Evolutionary conservation across 345 rosid species (phyloP).

Genomic region (Ceriops decandra): DNA sequence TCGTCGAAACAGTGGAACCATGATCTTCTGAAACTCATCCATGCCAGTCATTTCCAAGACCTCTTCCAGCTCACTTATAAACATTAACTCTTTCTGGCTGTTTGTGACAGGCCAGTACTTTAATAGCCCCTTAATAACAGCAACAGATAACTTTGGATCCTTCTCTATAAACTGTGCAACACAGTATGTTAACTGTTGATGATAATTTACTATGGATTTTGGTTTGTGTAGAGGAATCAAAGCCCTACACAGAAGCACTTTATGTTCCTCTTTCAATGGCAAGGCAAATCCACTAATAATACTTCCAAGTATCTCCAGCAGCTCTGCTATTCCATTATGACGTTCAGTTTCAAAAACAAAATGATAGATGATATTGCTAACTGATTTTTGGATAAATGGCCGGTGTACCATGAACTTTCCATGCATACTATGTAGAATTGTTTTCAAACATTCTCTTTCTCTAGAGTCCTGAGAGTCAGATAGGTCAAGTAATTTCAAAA

Average conservation of each 20-base stretch:
- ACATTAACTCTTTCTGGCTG: conserved; percentile 85
- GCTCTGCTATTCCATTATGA: conserved; percentile 70
- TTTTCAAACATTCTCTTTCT: conserved; percentile 74
- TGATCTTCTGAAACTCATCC: conserved; percentile 58
- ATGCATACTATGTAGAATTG: conserved; percentile 62
- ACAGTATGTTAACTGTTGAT: conserved; percentile 71
- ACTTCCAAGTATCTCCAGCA: conserved; percentile 78
- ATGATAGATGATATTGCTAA: conserved; percentile 61
- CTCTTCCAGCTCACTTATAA: conserved; percentile 77
- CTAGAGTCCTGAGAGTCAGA: conserved; percentile 80
- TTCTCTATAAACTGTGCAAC: conserved; percentile 66
- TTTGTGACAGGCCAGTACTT: conserved; percentile 80
- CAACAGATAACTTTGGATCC: conserved; percentile 53
- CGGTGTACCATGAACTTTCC: conserved; percentile 75
- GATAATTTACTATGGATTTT: conserved; percentile 61
- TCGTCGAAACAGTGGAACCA: conserved; percentile 61
- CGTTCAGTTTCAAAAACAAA: conserved; percentile 71
- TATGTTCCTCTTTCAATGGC: conserved; percentile 81
- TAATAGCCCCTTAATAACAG: conserved; percentile 60
- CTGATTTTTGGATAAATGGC: conserved; percentile 61
- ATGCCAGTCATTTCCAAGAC: conserved; percentile 59
- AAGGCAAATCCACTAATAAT: conserved; percentile 73
- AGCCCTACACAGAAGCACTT: conserved; percentile 52
- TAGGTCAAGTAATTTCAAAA: conserved; percentile 59
- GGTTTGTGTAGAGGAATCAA: conserved; percentile 78